A percentile compares a stretch with the other conserved stretches of the same genome.
These are phyloP conservation scores for Pythium grandisporangium DNA, from an alignment of 352 stramenopile genomes.

Conservation along the genomic window DNA sequence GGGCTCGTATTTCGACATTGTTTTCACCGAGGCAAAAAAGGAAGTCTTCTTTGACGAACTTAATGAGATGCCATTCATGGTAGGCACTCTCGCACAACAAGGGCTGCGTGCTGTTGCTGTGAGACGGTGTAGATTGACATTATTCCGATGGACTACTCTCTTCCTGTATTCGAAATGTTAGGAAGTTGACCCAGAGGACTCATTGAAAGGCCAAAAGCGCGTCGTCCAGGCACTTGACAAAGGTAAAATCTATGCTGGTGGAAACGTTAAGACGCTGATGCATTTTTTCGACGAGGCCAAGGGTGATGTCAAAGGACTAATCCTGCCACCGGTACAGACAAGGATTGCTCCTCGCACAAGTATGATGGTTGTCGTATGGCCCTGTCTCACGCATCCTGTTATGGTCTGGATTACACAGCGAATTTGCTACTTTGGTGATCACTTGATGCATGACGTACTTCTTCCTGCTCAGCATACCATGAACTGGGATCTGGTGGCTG, in stretches of 20 bases:
- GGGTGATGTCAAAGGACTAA: slow-evolving; percentile 4
- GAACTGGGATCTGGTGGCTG: slow-evolving; percentile 32
- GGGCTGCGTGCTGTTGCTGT: too few species aligned
- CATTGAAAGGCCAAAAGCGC: slow-evolving; percentile 7
- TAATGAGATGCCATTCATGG: slow-evolving; percentile 33
- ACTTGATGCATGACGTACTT: slow-evolving; percentile 34
- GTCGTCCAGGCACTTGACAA: slow-evolving; percentile 18
- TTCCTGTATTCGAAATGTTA: slow-evolving; percentile 1
- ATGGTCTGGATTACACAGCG: slow-evolving; percentile 12
- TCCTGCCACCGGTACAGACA: slow-evolving; percentile 8
- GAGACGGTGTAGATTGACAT: too few species aligned
- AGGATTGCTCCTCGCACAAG: too few species aligned
- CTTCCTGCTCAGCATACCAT: slow-evolving; percentile 17
- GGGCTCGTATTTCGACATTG: slow-evolving; percentile 32
- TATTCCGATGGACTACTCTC: neutral
- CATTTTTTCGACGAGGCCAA: slow-evolving; percentile 19
- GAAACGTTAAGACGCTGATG: slow-evolving; percentile 28
- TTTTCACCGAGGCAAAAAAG: slow-evolving; percentile 39
- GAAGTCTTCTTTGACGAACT: slow-evolving; percentile 47
- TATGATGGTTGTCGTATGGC: neutral
- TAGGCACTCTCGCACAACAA: slow-evolving; percentile 8
- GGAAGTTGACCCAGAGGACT: slow-evolving; percentile 17
- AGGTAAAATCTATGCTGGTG: slow-evolving; percentile 30
- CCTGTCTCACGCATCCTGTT: neutral
- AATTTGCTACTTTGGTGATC: slow-evolving; percentile 49